Conservation (phyloP, 805 yeast species). For the Ogataea philodendri region DNA sequence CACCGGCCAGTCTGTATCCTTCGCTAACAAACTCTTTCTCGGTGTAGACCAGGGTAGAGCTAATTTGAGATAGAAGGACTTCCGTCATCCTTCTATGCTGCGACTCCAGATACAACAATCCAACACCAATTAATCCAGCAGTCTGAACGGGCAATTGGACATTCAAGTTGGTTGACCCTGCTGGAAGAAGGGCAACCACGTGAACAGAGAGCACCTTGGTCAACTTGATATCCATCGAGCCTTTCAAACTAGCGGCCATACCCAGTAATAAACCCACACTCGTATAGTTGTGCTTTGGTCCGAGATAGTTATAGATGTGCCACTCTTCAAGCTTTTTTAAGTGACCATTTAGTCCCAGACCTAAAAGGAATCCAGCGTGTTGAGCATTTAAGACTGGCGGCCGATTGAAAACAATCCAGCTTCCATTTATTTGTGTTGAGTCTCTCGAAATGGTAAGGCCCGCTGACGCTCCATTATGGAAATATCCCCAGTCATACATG, state of each 20-base stretch:
- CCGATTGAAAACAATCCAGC: constrained; percentile 88
- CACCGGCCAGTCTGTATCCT: constrained; percentile 83
- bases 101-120: constrained; percentile 72
- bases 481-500: constrained; percentile 74
- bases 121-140: constrained; percentile 89
- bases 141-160: constrained; percentile 82
- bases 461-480: constrained; percentile 88
- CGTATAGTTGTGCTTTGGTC: constrained; percentile 81
- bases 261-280: constrained; percentile 88
- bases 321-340: constrained; percentile 82
- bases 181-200: constrained; percentile 85
- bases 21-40: constrained; percentile 64
- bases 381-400: constrained; percentile 70
- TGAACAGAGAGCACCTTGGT: constrained; percentile 93
- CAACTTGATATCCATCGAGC: constrained; percentile 80
- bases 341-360: constrained; percentile 90
- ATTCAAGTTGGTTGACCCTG: constrained; percentile 85
- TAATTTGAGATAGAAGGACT: constrained; percentile 67
- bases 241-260: constrained; percentile 82
- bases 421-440: constrained; percentile 71
- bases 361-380: constrained; percentile 93
- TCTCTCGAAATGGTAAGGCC: constrained; percentile 71
- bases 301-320: constrained; percentile 91
- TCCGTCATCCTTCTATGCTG: constrained; percentile 87
- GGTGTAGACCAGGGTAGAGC: constrained; percentile 49